phyloP scores from a whole-genome alignment of 805 yeast species.

The Lipomyces mesembrius region DNA sequence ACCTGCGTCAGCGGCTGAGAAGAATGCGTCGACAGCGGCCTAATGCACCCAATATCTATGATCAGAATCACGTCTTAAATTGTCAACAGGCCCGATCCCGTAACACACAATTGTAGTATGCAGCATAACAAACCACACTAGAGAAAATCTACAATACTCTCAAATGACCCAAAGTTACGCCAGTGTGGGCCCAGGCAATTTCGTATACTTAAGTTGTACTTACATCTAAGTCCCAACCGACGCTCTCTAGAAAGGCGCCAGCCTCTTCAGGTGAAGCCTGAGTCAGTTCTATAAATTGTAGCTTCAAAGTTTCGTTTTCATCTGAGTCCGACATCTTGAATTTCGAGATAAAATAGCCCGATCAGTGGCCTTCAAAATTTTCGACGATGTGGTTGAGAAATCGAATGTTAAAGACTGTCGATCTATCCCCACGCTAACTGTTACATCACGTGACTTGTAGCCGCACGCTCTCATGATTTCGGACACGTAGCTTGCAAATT shows the following conservation, averaged over 20 bases:
- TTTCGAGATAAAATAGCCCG: neutral
- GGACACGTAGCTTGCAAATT: neutral
- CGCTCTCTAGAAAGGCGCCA: conserved; percentile 46
- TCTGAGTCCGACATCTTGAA: neutral
- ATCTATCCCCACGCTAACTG: neutral
- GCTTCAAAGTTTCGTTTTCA: conserved; percentile 5
- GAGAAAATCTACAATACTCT: neutral
- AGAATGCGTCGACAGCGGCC: conserved; percentile 30
- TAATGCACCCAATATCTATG: neutral
- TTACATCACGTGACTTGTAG: neutral
- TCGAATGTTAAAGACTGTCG: neutral
- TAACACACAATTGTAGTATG: neutral
- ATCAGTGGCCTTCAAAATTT: neutral
- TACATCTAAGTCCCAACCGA: conserved; percentile 44
- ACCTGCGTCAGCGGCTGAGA: conserved; percentile 10
- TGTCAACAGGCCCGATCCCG: neutral
- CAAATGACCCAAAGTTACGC: neutral
- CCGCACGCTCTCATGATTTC: neutral
- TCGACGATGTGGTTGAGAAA: neutral
- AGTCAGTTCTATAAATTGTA: conserved; percentile 48
- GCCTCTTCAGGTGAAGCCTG: conserved; percentile 50
- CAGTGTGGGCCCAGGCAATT: neutral
- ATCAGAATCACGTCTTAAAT: neutral
- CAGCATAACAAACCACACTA: neutral
- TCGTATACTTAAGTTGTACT: conserved; percentile 19